A percentile compares a stretch with the other conserved stretches of the same genome.
phyloP scores from a whole-genome alignment of 306 rosid genomes.

The Quercus agrifolia region DNA sequence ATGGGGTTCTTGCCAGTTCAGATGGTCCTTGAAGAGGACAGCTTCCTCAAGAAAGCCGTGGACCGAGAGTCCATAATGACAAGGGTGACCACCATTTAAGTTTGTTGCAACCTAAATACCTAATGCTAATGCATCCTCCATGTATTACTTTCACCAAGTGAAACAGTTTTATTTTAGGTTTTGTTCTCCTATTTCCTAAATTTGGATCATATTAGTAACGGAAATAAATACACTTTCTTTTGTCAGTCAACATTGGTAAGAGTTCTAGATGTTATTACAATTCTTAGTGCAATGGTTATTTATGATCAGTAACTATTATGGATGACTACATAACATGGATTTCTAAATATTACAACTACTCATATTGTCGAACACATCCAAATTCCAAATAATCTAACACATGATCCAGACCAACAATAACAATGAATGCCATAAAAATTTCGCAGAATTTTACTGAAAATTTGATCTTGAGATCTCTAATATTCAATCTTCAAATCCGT shows the following conservation, averaged over 20 bases:
- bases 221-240: not conserved
- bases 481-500: not conserved
- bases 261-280: not conserved
- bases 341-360: no score
- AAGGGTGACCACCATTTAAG: constrained; percentile 19
- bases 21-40: constrained; percentile 61
- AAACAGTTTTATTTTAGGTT: not conserved
- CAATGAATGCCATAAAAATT: not conserved
- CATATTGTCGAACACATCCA: not conserved
- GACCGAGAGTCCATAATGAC: constrained; percentile 41
- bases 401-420: not conserved
- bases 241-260: not conserved
- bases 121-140: not conserved
- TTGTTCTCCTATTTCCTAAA: not conserved
- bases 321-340: no score
- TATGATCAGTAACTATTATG: no score
- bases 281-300: not conserved
- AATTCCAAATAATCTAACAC: not conserved
- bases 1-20: constrained; percentile 69
- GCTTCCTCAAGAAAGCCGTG: constrained; percentile 66
- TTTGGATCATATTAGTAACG: not conserved
- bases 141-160: not conserved
- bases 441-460: not conserved
- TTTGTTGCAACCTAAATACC: not conserved
- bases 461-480: not conserved